A percentile compares a stretch with the other conserved stretches of the same genome.
Conservation (phyloP, 1,139 yeast species). For the Yamadazyma songkhlaensis region DNA sequence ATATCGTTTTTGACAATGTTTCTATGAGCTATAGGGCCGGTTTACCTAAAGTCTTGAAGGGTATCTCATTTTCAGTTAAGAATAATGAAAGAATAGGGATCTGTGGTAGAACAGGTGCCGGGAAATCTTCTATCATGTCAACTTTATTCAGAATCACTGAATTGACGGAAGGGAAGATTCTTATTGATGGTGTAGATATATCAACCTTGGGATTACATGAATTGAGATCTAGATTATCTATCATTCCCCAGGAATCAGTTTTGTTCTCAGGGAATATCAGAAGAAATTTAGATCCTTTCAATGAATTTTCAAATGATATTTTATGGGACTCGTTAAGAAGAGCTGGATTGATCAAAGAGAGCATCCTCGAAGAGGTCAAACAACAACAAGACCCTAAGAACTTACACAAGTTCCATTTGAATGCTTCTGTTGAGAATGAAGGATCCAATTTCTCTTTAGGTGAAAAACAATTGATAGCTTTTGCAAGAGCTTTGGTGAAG, state of each 20-base stretch:
- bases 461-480: conserved; percentile 70
- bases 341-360: conserved; percentile 38
- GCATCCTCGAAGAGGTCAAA: conserved; percentile 21
- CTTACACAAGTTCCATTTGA: conserved; percentile 62
- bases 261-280: conserved; percentile 40
- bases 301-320: conserved; percentile 31
- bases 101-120: conserved; percentile 82
- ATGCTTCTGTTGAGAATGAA: conserved; percentile 65
- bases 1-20: conserved; percentile 56
- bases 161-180: conserved; percentile 46
- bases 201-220: conserved; percentile 32
- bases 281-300: conserved; percentile 42
- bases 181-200: conserved; percentile 62
- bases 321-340: conserved; percentile 45
- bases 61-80: conserved; percentile 43
- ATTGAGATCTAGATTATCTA: conserved; percentile 32
- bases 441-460: conserved; percentile 76
- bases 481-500: conserved; percentile 74
- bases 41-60: conserved; percentile 68
- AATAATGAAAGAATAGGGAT: conserved; percentile 69
- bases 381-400: conserved; percentile 26
- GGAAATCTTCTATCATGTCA: conserved; percentile 68
- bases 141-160: conserved; percentile 65
- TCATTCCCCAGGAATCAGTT: conserved; percentile 46
- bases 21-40: conserved; percentile 72